Base-by-base conservation (phyloP, 2,329 filamentous ascomycete species). In the Tolypocladium nubicola region DNA sequence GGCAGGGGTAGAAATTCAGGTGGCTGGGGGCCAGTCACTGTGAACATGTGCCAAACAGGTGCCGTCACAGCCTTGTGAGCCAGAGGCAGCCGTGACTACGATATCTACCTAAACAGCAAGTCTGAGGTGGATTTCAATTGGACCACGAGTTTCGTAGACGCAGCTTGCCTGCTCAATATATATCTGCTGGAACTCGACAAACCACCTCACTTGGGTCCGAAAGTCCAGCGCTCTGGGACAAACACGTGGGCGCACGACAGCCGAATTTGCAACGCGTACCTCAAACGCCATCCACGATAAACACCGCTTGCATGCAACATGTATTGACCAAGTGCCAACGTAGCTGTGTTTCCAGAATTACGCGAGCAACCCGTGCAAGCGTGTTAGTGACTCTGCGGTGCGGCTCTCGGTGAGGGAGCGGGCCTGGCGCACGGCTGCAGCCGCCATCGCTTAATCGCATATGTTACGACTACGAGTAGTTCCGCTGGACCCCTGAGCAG, bases 1-100 rank as follows among this genome's bases (percentile, higher is more conserved):
- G 43, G 52, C 35, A 52, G 50, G 54, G 55, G 54, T 37, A 23
- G 54, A 61, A 63, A 60, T 55, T 61, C 54, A 58, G 60, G 67
- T 63, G 67, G 66, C 64, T 67, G 65, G 68, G 68, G 62, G 56
- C 59, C 58, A 41, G 57, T 55, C 57, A 55, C 30, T 33, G 30
- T 9, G 26, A n/a, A 53, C n/a, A 37, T 30, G n/a, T 11, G 30
- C 43, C 14, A 19, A 9, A 3, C 19, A 52, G 33, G 19, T 23
- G 16, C 37, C 23, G 30, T 35, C 10, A 26, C 45, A 41, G 52
- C 52, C 8, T n/a, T n/a, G 47, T n/a, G 30, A 21, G 47, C 26
- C 9, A 11, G 19, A 5, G 16, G 10, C 9, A 52, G n/a, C 19
- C 47, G 19, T 19, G 4, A 4, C 2, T 1, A 23, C 14, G 23